These are phyloP conservation scores for Cordyceps pruinosa DNA, from an alignment of 2,329 filamentous ascomycete genomes.

Conservation along the genomic window DNA sequence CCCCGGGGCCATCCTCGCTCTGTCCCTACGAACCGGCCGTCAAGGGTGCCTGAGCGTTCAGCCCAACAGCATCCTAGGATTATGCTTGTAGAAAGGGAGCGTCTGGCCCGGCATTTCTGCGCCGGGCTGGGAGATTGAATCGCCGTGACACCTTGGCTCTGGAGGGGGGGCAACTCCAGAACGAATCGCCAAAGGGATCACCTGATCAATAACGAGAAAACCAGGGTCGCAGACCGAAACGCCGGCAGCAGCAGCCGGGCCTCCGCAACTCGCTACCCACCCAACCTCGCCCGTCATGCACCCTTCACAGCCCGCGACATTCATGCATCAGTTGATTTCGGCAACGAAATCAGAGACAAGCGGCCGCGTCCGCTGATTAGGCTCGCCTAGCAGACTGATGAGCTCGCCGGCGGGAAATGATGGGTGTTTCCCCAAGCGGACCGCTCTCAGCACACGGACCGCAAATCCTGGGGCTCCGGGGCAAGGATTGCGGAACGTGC, in stretches of 20 bases:
- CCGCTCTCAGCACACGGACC: neutral
- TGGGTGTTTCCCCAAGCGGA: too few relatives aligned
- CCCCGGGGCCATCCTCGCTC: too few relatives aligned
- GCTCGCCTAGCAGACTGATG: too few relatives aligned
- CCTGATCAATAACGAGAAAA: neutral
- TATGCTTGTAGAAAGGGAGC: too few relatives aligned
- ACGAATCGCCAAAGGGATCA: neutral
- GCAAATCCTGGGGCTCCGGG: neutral
- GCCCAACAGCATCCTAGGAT: too few relatives aligned
- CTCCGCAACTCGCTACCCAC: neutral
- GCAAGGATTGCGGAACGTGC: conserved; percentile 1
- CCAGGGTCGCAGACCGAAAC: neutral
- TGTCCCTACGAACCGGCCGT: too few relatives aligned
- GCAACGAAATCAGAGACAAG: neutral
- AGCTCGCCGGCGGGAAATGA: too few relatives aligned
- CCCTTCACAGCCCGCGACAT: neutral
- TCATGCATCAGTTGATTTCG: neutral
- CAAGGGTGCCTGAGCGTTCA: too few relatives aligned
- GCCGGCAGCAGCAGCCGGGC: neutral
- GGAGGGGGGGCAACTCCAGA: neutral
- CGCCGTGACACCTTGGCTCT: too few relatives aligned
- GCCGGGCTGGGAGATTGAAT: neutral
- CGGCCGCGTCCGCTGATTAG: too few relatives aligned
- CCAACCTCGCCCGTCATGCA: neutral
- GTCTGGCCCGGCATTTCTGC: too few relatives aligned